Conservation (phyloP, 2,329 filamentous ascomycete genomes). For the Alternaria postmessia region DNA sequence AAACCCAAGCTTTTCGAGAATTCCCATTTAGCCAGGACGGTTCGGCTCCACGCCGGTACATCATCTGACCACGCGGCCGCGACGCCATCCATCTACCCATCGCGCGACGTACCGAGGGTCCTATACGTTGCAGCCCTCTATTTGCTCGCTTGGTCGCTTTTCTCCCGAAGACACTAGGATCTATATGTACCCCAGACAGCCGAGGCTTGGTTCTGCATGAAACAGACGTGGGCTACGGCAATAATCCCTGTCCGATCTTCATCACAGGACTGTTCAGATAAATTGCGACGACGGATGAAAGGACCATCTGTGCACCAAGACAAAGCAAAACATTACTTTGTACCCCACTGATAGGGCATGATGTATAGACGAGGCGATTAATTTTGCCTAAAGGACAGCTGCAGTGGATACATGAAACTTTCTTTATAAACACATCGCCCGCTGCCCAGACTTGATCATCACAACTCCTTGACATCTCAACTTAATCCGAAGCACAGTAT, state of each 20-base stretch:
- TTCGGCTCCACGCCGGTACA: constrained; percentile 19
- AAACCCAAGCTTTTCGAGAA: constrained; percentile 12
- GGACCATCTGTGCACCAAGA: constrained; percentile 29
- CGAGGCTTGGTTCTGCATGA: constrained; percentile 32
- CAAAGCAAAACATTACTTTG: constrained; percentile 20
- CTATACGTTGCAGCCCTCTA: constrained; percentile 15
- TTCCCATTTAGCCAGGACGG: constrained; percentile 34
- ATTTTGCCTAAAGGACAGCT: constrained; percentile 47
- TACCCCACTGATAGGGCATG: constrained; percentile 39
- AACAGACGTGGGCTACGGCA: constrained; percentile 28
- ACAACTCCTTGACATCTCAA: constrained; percentile 19
- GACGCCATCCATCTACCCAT: constrained; percentile 14
- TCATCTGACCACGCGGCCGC: constrained; percentile 17
- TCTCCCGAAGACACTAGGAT: constrained; percentile 24
- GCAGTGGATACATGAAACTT: constrained; percentile 4
- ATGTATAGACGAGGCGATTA: constrained; percentile 16
- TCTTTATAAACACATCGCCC: constrained; percentile 28
- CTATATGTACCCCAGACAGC: constrained; percentile 45
- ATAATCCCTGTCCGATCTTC: constrained; percentile 36
- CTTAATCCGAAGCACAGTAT: constrained; percentile 9
- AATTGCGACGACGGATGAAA: constrained; percentile 47
- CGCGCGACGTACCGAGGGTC: constrained; percentile 16
- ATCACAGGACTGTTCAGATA: constrained; percentile 37
- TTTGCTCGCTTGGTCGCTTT: constrained; percentile 33
- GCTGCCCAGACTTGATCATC: constrained; percentile 22